Evolutionary conservation across 805 yeast species (phyloP), one percentile per base, ranked within the genome.

Genomic region (Wickerhamiella parazyma): DNA sequence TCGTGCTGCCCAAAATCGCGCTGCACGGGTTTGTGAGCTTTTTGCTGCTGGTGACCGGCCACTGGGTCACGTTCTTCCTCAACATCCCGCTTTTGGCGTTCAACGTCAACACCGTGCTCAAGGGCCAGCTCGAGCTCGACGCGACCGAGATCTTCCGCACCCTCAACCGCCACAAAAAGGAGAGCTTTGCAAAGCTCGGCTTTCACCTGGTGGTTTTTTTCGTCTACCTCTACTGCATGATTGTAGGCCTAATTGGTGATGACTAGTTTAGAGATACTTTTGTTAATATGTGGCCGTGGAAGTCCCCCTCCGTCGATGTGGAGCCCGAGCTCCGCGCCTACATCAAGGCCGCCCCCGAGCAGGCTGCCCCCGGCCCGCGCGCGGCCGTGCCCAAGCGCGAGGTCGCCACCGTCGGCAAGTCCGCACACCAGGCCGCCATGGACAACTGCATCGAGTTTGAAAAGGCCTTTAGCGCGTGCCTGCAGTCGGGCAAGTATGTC

Each of bases 121-220:
- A 73, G 54, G 84, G 85, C 63, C 79, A 77, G 64, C 86, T 86
- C 62, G 66, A 82, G 48, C 75, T 91, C 59, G 98, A 89, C 64
- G 97, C 98, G 47, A 89, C 98, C 33, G 98, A 91, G 66, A 91
- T 89, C 57, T 89, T 89, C 68, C 78, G 97, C 70, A 87, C 96
- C 26, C 73, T 89, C 56, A 74, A 80, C 56, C 82, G 79, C 58
- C 94, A 89, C 68, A 91, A 89, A 76, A 80, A 78, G 61, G 96
- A 85, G 65, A 72, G 85, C 43, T 89, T 87, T 60, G 62, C 81
- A 62, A 91, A 91, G 65, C 73, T 91, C 55, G 95, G 91, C 7
- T 84, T 84, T 74, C 87, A 84, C 63, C 71, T 91, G 56, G 66
- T 86, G 57, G 70, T 89, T 78, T 91, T 89, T 74, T 91, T 91